These are phyloP conservation scores for Caryopteris hybrid DNA, from an alignment of 305 asterid species.

Conservation along the genomic window DNA sequence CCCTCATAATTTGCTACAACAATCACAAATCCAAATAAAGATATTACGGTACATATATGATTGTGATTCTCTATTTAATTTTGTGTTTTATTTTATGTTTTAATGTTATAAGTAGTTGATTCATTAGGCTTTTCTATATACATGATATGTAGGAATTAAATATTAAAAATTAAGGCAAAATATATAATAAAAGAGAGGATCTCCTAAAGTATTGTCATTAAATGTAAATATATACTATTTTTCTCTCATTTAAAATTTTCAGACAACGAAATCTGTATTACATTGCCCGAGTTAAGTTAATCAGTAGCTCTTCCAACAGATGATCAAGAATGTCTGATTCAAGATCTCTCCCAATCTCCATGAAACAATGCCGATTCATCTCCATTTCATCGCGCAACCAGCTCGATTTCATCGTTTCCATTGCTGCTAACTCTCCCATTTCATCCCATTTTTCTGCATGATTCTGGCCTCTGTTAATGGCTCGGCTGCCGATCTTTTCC, in stretches of 20 bases:
- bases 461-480: constrained; percentile 3
- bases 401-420: constrained; percentile 28
- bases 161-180: too few relatives aligned
- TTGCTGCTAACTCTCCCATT: constrained; percentile 38
- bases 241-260: neutral
- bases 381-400: constrained; percentile 33
- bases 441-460: constrained; percentile 31
- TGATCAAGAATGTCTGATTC: constrained; percentile 41
- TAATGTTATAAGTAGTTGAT: too few relatives aligned
- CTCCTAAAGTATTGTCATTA: too few relatives aligned
- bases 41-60: too few relatives aligned
- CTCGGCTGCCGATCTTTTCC: neutral
- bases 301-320: constrained; percentile 40
- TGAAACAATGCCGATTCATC: constrained; percentile 21
- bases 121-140: too few relatives aligned
- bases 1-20: too few relatives aligned
- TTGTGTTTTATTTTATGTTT: too few relatives aligned
- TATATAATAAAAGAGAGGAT: too few relatives aligned
- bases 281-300: neutral
- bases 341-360: constrained; percentile 38
- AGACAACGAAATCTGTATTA: neutral
- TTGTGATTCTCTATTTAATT: too few relatives aligned
- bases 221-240: neutral
- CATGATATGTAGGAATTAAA: too few relatives aligned
- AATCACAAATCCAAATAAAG: too few relatives aligned